phyloP scores from a whole-genome alignment of 2,329 filamentous ascomycete genomes.

The Alternaria arbusti region DNA sequence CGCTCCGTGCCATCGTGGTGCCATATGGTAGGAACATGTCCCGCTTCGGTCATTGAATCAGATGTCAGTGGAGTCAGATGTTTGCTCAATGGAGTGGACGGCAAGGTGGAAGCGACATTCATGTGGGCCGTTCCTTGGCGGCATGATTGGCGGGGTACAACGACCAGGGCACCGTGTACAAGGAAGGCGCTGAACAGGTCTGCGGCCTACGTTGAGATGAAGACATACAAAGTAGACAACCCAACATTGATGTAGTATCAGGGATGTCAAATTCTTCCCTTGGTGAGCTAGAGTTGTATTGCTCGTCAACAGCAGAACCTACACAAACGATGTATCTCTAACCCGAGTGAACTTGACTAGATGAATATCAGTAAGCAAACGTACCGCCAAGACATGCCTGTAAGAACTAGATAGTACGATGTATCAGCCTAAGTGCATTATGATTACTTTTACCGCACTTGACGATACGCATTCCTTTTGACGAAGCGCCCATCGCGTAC shows the following conservation, averaged over 20 bases:
- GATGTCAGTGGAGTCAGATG: not conserved
- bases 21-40: not conserved
- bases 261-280: not conserved
- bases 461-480: not conserved
- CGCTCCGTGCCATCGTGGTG: rapidly evolving
- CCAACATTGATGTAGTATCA: not conserved
- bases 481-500: not conserved
- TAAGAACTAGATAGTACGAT: not conserved
- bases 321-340: not conserved
- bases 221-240: not conserved
- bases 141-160: not conserved
- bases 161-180: not conserved
- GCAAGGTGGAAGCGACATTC: not conserved
- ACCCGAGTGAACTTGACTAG: not conserved
- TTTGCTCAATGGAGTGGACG: not conserved
- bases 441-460: not conserved
- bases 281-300: not conserved
- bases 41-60: no score
- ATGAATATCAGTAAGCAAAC: not conserved
- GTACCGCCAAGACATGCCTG: not conserved
- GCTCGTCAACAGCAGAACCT: not conserved
- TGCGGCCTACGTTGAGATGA: not conserved
- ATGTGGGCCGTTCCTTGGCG: not conserved
- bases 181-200: not conserved
- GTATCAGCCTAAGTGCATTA: not conserved